Evolutionary conservation across 2,329 filamentous ascomycete species (phyloP).

Genomic region (Curvularia verruculosa): DNA sequence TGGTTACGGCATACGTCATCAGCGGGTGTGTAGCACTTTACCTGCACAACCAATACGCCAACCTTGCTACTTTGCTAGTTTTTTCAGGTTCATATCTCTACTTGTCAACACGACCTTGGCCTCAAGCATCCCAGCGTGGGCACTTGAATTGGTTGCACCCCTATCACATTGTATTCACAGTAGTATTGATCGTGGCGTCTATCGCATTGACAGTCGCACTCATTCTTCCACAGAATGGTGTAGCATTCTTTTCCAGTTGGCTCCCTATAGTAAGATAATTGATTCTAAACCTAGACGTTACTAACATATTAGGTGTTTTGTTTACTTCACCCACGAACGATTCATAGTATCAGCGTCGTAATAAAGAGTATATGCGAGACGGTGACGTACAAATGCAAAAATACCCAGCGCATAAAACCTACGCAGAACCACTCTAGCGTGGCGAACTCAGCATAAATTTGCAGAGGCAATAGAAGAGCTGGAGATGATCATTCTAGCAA

Average conservation of each 20-base stretch:
- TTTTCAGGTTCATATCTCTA: not conserved
- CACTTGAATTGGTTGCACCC: not conserved
- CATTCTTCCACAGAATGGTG: not conserved
- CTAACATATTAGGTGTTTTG: not conserved
- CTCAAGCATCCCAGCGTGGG: not conserved
- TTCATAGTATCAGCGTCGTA: not conserved
- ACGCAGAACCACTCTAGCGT: not conserved
- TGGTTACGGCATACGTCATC: not conserved
- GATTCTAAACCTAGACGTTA: not conserved
- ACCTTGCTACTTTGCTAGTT: not conserved
- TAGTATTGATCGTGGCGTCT: not conserved
- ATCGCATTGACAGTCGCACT: not conserved
- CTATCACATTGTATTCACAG: not conserved
- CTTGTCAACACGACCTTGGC: not conserved
- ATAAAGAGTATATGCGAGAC: not conserved
- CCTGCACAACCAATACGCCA: not conserved
- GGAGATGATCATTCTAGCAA: not conserved
- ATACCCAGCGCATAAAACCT: not conserved
- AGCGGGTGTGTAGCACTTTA: not conserved
- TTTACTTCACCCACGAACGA: not conserved
- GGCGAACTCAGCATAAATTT: not conserved
- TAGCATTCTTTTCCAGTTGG: not conserved
- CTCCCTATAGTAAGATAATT: not conserved
- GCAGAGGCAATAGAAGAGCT: not conserved
- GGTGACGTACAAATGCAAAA: not conserved